Conservation (phyloP, 2,329 filamentous ascomycete genomes). For the Xylaria sp. region DNA sequence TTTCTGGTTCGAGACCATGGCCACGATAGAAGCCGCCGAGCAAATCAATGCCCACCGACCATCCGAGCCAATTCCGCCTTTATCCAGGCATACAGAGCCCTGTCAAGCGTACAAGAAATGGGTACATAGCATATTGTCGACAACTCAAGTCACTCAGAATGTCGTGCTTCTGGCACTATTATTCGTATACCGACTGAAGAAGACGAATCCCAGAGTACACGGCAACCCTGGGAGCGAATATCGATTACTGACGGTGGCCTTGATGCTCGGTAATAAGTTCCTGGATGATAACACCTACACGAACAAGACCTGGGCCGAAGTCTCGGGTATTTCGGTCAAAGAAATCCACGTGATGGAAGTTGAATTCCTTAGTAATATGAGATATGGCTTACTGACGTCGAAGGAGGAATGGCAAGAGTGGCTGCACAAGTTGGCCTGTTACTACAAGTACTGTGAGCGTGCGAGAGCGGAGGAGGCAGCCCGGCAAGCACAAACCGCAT, state of each 20-base stretch:
- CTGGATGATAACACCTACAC: constrained; percentile 99
- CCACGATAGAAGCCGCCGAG: constrained; percentile 81
- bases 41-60: constrained; percentile 59
- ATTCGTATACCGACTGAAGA: constrained; percentile 94
- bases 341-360: constrained; percentile 99
- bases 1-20: constrained; percentile 95
- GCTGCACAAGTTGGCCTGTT: constrained; percentile 84
- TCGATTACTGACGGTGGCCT: constrained; percentile 87
- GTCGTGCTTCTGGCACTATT: constrained; percentile 90
- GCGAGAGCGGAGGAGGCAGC: constrained; percentile 60
- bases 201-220: constrained; percentile 86
- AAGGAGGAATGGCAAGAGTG: constrained; percentile 87
- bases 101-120: constrained; percentile 88
- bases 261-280: constrained; percentile 99
- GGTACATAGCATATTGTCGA: constrained; percentile 89
- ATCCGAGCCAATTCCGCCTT: constrained; percentile 55
- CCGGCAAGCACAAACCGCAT: constrained; percentile 49
- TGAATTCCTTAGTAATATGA: constrained; percentile 99
- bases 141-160: constrained; percentile 95
- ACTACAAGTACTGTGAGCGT: constrained; percentile 83
- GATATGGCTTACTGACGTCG: constrained; percentile 90
- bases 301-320: constrained; percentile 99
- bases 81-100: constrained; percentile 79
- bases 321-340: constrained; percentile 90
- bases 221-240: constrained; percentile 95